phyloP scores from a whole-genome alignment of 495 filamentous ascomycete species.

The Xylaria grammica region DNA sequence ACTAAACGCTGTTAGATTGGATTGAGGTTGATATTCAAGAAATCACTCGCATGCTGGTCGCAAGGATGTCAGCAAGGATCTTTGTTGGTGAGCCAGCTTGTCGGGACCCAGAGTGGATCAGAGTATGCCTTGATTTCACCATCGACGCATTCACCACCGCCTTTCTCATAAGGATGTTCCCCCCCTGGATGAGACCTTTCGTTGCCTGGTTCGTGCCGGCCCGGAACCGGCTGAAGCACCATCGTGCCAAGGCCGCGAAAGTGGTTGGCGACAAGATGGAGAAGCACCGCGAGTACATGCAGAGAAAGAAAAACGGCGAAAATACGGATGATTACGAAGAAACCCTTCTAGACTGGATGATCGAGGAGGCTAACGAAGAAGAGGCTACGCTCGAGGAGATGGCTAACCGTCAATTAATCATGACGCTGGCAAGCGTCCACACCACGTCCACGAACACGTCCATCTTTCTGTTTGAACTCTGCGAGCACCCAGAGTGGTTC shows the following conservation, averaged over 20 bases:
- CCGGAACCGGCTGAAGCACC: not conserved
- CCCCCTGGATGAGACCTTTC: conserved; percentile 14
- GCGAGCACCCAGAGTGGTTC: conserved; percentile 2
- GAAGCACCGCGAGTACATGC: not conserved
- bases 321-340: conserved; percentile 1
- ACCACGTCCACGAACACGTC: not conserved
- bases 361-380: not conserved
- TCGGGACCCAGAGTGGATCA: conserved; percentile 52
- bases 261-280: not conserved
- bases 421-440: not conserved
- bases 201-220: conserved; percentile 11
- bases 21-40: conserved; percentile 16
- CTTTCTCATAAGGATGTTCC: conserved; percentile 19
- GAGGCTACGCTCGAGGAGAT: not conserved
- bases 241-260: not conserved
- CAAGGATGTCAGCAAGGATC: conserved; percentile 47
- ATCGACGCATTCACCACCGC: conserved; percentile 47
- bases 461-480: not conserved
- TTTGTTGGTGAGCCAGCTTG: conserved; percentile 49
- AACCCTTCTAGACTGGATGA: conserved; percentile 22
- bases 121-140: conserved; percentile 51
- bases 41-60: conserved; percentile 36
- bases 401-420: not conserved
- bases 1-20: not conserved
- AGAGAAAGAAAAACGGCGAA: not conserved